Evolutionary conservation across 1,284 basidiomycete genomes (phyloP), one percentile per base, ranked within the genome.

Genomic region (Ganoderma multipileum): DNA sequence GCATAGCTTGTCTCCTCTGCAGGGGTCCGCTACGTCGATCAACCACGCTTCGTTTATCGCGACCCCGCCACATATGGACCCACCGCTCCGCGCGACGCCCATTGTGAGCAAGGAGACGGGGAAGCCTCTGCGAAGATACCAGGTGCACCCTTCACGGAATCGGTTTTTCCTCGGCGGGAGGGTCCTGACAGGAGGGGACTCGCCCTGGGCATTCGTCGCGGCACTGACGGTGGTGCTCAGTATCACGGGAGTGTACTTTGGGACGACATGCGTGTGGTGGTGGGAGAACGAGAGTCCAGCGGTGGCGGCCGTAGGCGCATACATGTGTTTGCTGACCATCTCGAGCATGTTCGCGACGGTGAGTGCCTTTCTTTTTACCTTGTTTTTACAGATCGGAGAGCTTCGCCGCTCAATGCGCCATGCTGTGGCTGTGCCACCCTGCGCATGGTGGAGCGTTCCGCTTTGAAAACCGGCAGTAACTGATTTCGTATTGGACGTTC

Each of bases 221-320:
- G 89, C 88, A 3, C 80, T 95, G 63, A 76, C 81, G 5, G 67
- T 96, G 23, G 81, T 93, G 54, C 78, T 95, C 58, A 85, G 86
- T 18, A 84, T 97, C 69, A 81, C 91, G 1, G 94, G 91, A 0
- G 80, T 91, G 9, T 98, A 93, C 93, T 88, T 97, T 74, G 92
- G 90, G 5, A 93, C 92, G 28, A 96, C 95, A 3, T 91, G 91
- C 68, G 90, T 92, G 26, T 96, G 93, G 89, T 91, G 95, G 87
- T 97, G 95, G 94, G 79, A 81, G 39, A 85, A 95, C 75, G 84
- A 90, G 72, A 89, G 89, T 70, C 91, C 88, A 4, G 93, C 91
- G n/a, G 88, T 95, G 16, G 88, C 93, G 3, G 84, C 83, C n/a
- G 82, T 92, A 33, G 91, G 90, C 50, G 90, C 88, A 23, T 97